These are phyloP conservation scores for Straminergon stramineum DNA, from an alignment of 225 moss, liverwort and hornwort species.

Conservation along the genomic window DNA sequence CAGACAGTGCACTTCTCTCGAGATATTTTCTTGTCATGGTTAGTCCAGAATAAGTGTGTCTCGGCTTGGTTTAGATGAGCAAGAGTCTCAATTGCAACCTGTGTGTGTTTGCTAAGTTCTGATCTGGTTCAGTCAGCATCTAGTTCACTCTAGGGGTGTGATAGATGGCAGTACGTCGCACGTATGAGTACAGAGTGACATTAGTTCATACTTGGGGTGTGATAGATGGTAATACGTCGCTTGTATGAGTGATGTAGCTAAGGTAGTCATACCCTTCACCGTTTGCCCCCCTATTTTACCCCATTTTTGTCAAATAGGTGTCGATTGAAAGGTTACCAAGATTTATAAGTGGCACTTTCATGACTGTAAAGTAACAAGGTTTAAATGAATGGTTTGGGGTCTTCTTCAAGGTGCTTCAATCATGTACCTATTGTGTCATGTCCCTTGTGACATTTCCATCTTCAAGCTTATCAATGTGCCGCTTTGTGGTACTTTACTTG, in stretches of 20 bases:
- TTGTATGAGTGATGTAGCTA: background rate
- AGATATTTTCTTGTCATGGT: background rate
- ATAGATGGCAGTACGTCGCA: background rate
- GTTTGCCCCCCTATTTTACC: rapidly evolving
- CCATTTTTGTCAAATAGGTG: background rate
- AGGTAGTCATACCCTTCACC: too few relatives aligned
- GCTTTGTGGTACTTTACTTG: too few relatives aligned
- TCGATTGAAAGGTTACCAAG: background rate
- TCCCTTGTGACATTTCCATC: background rate
- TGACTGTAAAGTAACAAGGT: background rate
- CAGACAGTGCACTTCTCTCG: background rate
- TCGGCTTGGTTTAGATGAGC: background rate
- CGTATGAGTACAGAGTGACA: too few relatives aligned
- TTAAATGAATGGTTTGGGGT: background rate
- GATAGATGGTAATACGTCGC: background rate
- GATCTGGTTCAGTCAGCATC: background rate
- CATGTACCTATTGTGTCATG: background rate
- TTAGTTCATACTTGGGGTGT: background rate
- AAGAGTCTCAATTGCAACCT: background rate
- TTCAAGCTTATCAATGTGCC: background rate
- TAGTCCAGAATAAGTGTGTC: background rate
- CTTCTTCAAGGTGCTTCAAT: background rate
- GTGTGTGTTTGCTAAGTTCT: background rate
- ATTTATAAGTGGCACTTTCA: background rate
- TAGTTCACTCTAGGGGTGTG: background rate